Percentiles rank a stretch among this genome's conserved stretches.
Evolutionary conservation across 129 eudicot genomes (phyloP).

Genomic region (Arctium minus): DNA sequence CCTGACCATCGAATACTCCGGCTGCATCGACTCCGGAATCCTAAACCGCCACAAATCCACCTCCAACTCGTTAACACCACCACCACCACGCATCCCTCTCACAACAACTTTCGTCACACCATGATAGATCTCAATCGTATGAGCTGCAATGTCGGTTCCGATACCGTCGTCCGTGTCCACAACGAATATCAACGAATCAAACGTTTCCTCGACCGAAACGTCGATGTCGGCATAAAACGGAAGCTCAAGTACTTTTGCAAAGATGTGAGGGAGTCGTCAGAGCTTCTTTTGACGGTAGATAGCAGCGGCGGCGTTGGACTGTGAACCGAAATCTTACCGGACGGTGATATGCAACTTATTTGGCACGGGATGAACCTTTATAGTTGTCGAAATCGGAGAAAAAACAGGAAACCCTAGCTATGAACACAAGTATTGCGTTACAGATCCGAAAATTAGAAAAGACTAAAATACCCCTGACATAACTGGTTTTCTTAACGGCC

Average conservation of each 20-base stretch:
- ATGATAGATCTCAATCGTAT: conserved; percentile 65
- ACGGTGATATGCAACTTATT: conserved; percentile 55
- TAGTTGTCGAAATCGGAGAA: conserved; percentile 12
- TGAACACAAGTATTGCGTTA: neutral
- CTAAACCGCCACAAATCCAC: conserved; percentile 88
- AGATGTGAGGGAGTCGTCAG: conserved; percentile 87
- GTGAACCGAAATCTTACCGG: conserved; percentile 18
- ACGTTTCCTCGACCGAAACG: conserved; percentile 61
- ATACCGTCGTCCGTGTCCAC: conserved; percentile 52
- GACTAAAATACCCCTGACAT: too few species aligned
- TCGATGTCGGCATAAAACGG: conserved; percentile 81
- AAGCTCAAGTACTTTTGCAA: conserved; percentile 81
- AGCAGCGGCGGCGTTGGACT: neutral
- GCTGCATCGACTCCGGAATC: conserved; percentile 60
- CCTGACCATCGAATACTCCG: conserved; percentile 30
- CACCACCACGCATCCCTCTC: conserved; percentile 20
- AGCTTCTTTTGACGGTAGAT: conserved; percentile 62
- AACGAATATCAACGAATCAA: conserved; percentile 45
- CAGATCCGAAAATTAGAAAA: conserved; percentile 12
- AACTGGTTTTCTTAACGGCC: too few species aligned
- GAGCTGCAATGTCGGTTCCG: conserved; percentile 53
- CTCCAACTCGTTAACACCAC: conserved; percentile 37
- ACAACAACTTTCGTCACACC: conserved; percentile 78
- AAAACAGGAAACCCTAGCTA: conserved; percentile 11
- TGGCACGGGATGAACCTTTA: conserved; percentile 83